These are phyloP conservation scores for Pulicaria dysenterica DNA, from an alignment of 129 eudicot genomes.

Conservation along the genomic window DNA sequence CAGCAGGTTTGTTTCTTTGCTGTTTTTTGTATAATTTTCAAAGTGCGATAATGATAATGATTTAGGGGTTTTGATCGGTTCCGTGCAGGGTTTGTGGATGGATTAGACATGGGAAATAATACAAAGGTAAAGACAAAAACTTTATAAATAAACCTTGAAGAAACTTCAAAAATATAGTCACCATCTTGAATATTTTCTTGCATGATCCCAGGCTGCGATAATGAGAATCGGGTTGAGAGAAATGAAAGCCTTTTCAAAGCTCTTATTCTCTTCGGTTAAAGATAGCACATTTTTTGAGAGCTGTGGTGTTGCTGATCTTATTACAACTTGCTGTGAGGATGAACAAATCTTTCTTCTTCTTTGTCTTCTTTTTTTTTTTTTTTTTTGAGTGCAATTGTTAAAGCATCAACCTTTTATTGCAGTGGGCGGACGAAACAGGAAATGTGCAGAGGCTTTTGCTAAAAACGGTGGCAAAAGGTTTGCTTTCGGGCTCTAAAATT, in stretches of 20 bases:
- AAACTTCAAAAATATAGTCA: not conserved
- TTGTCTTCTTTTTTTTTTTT: not conserved
- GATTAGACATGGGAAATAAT: conserved; percentile 96
- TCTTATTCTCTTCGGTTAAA: conserved; percentile 80
- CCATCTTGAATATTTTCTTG: conserved; percentile 27
- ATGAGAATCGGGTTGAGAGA: conserved; percentile 98
- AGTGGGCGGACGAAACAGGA: conserved; percentile 99
- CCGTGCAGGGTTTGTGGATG: conserved; percentile 91
- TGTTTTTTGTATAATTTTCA: conserved; percentile 8
- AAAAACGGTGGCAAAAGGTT: conserved; percentile 88
- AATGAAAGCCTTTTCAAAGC: conserved; percentile 96
- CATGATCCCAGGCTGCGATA: conserved; percentile 79
- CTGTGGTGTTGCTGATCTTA: conserved; percentile 98
- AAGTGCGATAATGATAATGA: not conserved
- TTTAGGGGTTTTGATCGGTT: not conserved
- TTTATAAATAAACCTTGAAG: not conserved
- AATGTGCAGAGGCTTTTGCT: conserved; percentile 96
- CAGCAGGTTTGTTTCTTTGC: conserved; percentile 68
- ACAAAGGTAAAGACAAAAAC: conserved; percentile 68
- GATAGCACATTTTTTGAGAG: conserved; percentile 97
- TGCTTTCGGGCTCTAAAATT: not conserved
- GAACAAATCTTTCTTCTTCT: not conserved
- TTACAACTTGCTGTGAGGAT: conserved; percentile 90
- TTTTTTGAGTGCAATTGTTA: not conserved
- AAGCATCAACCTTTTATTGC: conserved; percentile 21